These are phyloP conservation scores for Chaetomium globosum DNA, from an alignment of 2,329 filamentous ascomycete genomes.

Conservation along the genomic window DNA sequence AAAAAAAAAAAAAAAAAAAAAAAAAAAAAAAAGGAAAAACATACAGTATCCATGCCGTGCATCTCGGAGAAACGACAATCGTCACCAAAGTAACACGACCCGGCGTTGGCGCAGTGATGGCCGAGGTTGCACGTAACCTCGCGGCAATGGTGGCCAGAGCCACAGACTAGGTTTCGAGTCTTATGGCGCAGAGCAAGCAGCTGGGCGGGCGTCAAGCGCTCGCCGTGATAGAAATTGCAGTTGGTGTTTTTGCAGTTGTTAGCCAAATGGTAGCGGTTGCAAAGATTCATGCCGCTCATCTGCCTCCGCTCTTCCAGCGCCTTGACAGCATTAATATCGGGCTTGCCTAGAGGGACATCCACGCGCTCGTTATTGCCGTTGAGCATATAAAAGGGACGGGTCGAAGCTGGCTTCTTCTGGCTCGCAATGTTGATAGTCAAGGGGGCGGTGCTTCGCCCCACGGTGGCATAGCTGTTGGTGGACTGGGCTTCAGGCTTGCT, in stretches of 20 bases:
- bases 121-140: conserved; percentile 33
- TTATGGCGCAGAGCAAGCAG: conserved; percentile 30
- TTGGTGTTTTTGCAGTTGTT: conserved; percentile 32
- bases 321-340: conserved; percentile 32
- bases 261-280: conserved; percentile 36
- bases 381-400: conserved; percentile 37
- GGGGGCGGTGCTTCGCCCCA: conserved; percentile 29
- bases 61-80: conserved; percentile 34
- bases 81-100: conserved; percentile 31
- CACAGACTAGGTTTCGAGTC: conserved; percentile 32
- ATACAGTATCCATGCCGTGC: conserved; percentile 36
- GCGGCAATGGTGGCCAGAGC: conserved; percentile 25
- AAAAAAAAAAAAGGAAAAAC: conserved; percentile 4
- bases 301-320: conserved; percentile 31
- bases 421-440: conserved; percentile 39
- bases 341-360: conserved; percentile 38
- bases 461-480: conserved; percentile 35
- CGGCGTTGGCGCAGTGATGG: conserved; percentile 35
- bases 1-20: too few species aligned
- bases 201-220: conserved; percentile 30
- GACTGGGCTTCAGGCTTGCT: conserved; percentile 12
- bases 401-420: conserved; percentile 29
- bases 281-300: conserved; percentile 35
- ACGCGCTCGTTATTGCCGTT: conserved; percentile 42
- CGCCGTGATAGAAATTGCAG: conserved; percentile 32